A percentile compares a stretch with the other conserved stretches of the same genome.
These are phyloP conservation scores for Cryptococcus sp. DNA, from an alignment of 1,284 basidiomycete species.

Conservation along the genomic window DNA sequence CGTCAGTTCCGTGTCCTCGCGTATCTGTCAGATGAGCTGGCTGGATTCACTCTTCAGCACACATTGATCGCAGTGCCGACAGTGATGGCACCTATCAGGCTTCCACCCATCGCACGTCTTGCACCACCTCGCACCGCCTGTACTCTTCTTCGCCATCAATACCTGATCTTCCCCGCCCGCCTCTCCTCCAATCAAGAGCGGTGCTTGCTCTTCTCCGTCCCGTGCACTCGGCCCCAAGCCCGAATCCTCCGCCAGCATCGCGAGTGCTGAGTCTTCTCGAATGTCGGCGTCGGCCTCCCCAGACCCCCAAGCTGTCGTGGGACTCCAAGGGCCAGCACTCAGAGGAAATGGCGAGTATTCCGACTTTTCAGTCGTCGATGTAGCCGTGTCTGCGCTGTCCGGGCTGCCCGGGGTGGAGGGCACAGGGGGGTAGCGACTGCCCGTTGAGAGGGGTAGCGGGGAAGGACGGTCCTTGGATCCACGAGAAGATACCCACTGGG, in stretches of 20 bases:
- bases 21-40: not conserved
- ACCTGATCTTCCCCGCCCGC: not conserved
- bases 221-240: too few species aligned
- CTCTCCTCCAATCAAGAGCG: not conserved
- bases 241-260: not conserved
- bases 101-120: slow-evolving; percentile 54
- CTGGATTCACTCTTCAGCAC: slow-evolving; percentile 74
- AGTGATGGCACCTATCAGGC: slow-evolving; percentile 81
- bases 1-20: not conserved
- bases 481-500: slow-evolving; percentile 25
- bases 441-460: slow-evolving; percentile 20
- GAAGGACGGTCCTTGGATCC: slow-evolving; percentile 25
- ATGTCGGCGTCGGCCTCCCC: slow-evolving; percentile 20
- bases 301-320: slow-evolving; percentile 16
- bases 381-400: not conserved
- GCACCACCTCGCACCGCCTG: slow-evolving; percentile 43
- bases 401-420: not conserved
- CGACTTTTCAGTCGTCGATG: slow-evolving; percentile 1
- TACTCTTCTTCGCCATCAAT: slow-evolving; percentile 35
- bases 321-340: slow-evolving; percentile 23
- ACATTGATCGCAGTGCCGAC: slow-evolving; percentile 69
- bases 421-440: not conserved
- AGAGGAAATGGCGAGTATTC: slow-evolving; percentile 31
- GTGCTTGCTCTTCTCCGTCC: not conserved
- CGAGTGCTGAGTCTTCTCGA: slow-evolving; percentile 2